A percentile compares a stretch with the other conserved stretches of the same genome.
Conservation (phyloP, 768 basidiomycete genomes). For the Tulasnella sp. region DNA sequence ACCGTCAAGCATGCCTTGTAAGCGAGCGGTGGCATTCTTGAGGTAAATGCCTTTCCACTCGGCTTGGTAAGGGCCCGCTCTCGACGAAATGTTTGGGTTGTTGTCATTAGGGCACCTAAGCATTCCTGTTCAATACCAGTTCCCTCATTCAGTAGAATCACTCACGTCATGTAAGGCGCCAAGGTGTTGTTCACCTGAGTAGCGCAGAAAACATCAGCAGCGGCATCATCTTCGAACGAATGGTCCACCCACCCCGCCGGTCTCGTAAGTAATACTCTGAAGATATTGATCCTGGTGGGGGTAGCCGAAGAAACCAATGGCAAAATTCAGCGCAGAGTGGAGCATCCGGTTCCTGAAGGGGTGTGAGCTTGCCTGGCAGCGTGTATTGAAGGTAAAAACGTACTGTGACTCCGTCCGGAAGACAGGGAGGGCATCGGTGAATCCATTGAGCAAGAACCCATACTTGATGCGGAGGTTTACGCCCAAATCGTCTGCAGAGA, state of each 20-base stretch:
- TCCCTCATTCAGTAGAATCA: too few species aligned
- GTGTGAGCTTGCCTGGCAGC: neutral
- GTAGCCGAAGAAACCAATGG: constrained; percentile 31
- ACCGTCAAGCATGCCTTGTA: constrained; percentile 48
- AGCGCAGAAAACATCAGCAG: neutral
- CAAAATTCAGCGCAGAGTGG: constrained; percentile 31
- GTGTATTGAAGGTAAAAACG: neutral
- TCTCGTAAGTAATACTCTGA: constrained; percentile 29
- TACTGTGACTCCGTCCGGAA: constrained; percentile 30
- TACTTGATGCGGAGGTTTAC: constrained; percentile 41
- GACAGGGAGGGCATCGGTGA: constrained; percentile 28
- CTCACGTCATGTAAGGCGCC: constrained; percentile 66
- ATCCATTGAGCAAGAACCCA: constrained; percentile 47
- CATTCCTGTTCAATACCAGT: too few species aligned
- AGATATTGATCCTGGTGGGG: constrained; percentile 25
- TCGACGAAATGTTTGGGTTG: constrained; percentile 36
- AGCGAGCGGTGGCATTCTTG: constrained; percentile 44
- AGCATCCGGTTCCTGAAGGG: constrained; percentile 47
- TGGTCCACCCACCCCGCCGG: constrained; percentile 19
- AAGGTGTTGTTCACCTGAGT: constrained; percentile 73
- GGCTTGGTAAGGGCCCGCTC: constrained; percentile 44
- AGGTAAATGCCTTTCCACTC: constrained; percentile 68
- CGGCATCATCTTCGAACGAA: neutral
- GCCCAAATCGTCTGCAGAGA: constrained; percentile 31
- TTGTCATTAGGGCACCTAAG: constrained; percentile 52